phyloP scores from a whole-genome alignment of 345 rosid genomes.

The Brassica rapa region DNA sequence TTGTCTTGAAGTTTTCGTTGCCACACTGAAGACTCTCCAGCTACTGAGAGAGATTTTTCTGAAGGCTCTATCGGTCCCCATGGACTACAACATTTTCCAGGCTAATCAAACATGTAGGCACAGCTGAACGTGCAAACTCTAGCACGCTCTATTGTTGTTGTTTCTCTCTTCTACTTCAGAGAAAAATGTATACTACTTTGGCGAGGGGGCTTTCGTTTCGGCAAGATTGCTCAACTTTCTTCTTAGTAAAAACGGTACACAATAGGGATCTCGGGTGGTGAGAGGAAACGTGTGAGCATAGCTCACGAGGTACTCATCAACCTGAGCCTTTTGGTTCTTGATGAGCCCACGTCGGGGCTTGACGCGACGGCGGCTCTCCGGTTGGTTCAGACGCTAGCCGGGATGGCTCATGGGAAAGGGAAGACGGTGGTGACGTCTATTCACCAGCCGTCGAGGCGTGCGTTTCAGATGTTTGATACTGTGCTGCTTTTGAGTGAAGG shows the following conservation, averaged over 20 bases:
- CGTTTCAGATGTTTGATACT: constrained; percentile 79
- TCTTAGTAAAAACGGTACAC: constrained; percentile 18
- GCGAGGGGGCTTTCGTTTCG: no score
- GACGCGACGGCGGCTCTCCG: constrained; percentile 89
- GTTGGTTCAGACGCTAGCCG: constrained; percentile 56
- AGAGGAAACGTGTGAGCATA: constrained; percentile 88
- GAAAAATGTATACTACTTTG: no score
- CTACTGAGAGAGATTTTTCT: constrained; percentile 56
- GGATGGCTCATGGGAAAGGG: constrained; percentile 63
- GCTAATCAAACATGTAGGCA: no score
- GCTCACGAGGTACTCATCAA: constrained; percentile 86
- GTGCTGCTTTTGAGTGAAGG: constrained; percentile 88
- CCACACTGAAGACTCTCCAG: no score
- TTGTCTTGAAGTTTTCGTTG: no score
- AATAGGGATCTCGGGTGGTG: constrained; percentile 79
- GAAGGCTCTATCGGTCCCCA: no score
- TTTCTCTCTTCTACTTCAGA: no score
- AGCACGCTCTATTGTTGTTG: no score
- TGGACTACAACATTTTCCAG: constrained; percentile 6
- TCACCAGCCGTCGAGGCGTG: constrained; percentile 93
- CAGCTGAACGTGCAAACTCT: no score
- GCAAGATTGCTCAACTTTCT: no score
- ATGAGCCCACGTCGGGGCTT: constrained; percentile 93
- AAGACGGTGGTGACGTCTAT: constrained; percentile 80
- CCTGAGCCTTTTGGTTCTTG: constrained; percentile 80